phyloP scores from a whole-genome alignment of 2,329 filamentous ascomycete species.

The Hypoxylon sp. region DNA sequence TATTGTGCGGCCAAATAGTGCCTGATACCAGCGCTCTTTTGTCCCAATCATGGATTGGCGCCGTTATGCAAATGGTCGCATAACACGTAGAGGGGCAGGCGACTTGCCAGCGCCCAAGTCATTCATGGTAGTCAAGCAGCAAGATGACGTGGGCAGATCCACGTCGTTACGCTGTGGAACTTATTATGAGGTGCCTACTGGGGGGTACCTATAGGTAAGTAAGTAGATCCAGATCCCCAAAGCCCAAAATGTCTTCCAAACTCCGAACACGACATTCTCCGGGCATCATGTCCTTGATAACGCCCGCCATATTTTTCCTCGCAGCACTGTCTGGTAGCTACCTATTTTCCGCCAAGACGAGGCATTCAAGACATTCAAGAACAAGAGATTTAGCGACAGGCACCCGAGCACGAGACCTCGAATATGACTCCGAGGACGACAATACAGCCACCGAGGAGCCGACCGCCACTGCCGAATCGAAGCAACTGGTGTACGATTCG shows the following conservation, averaged over 20 bases:
- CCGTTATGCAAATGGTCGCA: conserved; percentile 39
- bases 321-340: conserved; percentile 41
- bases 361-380: conserved; percentile 25
- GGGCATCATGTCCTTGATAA: conserved; percentile 42
- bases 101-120: conserved; percentile 36
- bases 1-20: conserved; percentile 25
- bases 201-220: conserved; percentile 38
- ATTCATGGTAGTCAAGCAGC: conserved; percentile 28
- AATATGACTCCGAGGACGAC: conserved; percentile 32
- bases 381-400: conserved; percentile 24
- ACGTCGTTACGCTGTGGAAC: conserved; percentile 30
- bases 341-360: conserved; percentile 35
- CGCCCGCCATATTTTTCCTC: conserved; percentile 39
- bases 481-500: conserved; percentile 36
- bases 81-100: conserved; percentile 38
- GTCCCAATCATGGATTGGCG: conserved; percentile 30
- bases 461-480: conserved; percentile 16
- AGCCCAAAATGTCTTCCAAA: conserved; percentile 35
- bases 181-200: conserved; percentile 38
- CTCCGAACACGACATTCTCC: conserved; percentile 34
- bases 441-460: conserved; percentile 14
- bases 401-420: conserved; percentile 19
- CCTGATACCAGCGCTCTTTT: conserved; percentile 17
- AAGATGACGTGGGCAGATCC: conserved; percentile 38
- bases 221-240: conserved; percentile 26